phyloP scores from a whole-genome alignment of 345 rosid species.

The Pugionium cornutum region DNA sequence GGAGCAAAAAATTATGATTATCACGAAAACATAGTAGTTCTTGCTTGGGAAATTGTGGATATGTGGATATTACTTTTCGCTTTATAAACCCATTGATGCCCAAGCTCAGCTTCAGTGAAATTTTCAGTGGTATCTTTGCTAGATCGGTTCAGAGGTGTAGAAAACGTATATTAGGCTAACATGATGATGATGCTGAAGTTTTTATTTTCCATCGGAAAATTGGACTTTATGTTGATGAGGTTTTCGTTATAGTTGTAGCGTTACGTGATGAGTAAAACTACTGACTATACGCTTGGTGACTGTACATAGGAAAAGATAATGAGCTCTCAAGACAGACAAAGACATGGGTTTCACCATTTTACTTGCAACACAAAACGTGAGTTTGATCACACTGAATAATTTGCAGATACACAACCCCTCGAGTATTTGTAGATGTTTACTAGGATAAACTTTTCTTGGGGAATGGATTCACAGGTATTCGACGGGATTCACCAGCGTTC shows the following conservation, averaged over 20 bases:
- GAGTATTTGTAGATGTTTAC: conserved; percentile 4
- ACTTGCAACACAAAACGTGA: conserved; percentile 49
- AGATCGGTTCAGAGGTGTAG: conserved; percentile 7
- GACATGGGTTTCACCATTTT: conserved; percentile 36
- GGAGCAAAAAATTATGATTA: neutral
- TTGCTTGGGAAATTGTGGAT: neutral
- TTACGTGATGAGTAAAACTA: conserved; percentile 32
- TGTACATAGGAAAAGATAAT: conserved; percentile 21
- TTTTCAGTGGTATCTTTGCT: conserved; percentile 13
- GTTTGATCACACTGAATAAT: conserved; percentile 25
- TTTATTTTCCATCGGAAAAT: neutral
- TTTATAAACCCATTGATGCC: conserved; percentile 7
- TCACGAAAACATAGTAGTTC: neutral
- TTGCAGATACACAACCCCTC: neutral
- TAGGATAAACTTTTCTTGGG: neutral
- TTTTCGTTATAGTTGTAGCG: conserved; percentile 41
- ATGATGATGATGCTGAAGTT: neutral
- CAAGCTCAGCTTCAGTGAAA: conserved; percentile 15
- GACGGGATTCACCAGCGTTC: conserved; percentile 64
- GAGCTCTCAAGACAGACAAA: conserved; percentile 38
- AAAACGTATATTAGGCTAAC: conserved; percentile 2
- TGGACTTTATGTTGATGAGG: conserved; percentile 5
- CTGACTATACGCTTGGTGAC: conserved; percentile 25
- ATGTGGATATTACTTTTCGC: neutral
- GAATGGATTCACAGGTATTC: conserved; percentile 51